Evolutionary conservation across 164 flowering plant species (phyloP), one percentile per base, ranked within the genome.

Genomic region (Vitis cinerea): DNA sequence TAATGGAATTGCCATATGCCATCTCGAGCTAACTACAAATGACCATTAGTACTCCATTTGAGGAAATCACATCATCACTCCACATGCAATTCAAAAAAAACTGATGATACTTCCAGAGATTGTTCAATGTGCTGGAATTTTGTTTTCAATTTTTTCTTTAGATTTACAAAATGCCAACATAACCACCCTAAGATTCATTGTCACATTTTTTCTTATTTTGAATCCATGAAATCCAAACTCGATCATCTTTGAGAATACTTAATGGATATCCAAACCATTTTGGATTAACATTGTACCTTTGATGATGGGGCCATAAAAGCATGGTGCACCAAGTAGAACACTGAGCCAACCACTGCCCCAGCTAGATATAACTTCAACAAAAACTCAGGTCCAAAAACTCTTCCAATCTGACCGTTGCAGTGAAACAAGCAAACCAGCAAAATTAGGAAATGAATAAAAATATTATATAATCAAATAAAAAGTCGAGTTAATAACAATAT

Each of bases 271-370:
- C 8, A 49, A 58, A 27, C 59, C 10, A 44, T 13, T 71, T 37
- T 14, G 4, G 14, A 54, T 49, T 50, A 58, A 9, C 15, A 53
- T 37, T 67, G 56, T 83, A 90, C 97, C 91, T 90, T 75, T 31
- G 78, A 75, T n/a, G 75, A 71, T 58, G 73, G 61, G n/a, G 79
- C 82, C 68, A 83, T 19, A 66, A 67, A 82, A 62, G 88, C 85
- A 65, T 89, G 82, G 70, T 94, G 88, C 64, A 84, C 76, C 81
- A 94, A 73, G 82, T 77, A 91, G 75, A 88, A 91, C 29, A 88
- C 69, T 44, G 99, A 89, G 62, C 99, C 97, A 79, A 79, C 92
- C 74, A 92, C 11, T 37, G 97, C 99, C 56, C 97, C 99, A 58
- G 97, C 89, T 15, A 94, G 73, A 77, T 94, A 92, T 78, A 94